Conservation (phyloP, 331 rosid genomes). For the Arachis monticola region DNA sequence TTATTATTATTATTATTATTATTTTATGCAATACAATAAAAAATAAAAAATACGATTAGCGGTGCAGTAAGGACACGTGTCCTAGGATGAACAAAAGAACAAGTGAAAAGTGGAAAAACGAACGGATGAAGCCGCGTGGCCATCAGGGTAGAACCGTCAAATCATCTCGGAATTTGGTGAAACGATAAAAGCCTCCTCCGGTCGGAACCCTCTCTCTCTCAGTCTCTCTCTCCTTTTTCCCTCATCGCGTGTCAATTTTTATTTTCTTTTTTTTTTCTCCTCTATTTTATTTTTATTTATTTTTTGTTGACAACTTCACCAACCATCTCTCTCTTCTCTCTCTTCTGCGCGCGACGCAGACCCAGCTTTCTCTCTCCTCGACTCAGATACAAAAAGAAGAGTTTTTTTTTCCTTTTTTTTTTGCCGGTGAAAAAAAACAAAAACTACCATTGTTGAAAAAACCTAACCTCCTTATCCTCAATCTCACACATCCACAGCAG, state of each 20-base stretch:
- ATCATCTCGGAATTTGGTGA: constrained; percentile 22
- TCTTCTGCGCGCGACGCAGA: constrained; percentile 59
- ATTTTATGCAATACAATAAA: too few species aligned
- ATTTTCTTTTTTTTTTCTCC: neutral
- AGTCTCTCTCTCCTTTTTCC: neutral
- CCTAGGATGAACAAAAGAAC: constrained; percentile 1
- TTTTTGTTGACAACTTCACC: constrained; percentile 50
- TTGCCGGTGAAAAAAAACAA: neutral
- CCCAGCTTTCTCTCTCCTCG: constrained; percentile 42
- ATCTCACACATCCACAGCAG: constrained; percentile 39
- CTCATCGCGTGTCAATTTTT: constrained; percentile 2
- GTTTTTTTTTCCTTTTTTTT: neutral
- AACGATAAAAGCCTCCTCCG: constrained; percentile 15
- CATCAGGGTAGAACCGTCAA: constrained; percentile 47
- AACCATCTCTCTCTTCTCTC: constrained; percentile 46
- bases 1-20: too few species aligned
- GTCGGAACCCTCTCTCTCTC: neutral
- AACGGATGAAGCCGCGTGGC: neutral
- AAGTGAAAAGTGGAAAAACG: neutral
- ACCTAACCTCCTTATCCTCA: constrained; percentile 38
- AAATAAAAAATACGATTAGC: neutral
- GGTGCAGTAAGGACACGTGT: constrained; percentile 33
- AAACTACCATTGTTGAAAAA: constrained; percentile 16
- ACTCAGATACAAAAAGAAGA: constrained; percentile 36
- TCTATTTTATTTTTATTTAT: constrained; percentile 8